Evolutionary conservation across 805 yeast species (phyloP).

Genomic region (Priceomyces castillae): DNA sequence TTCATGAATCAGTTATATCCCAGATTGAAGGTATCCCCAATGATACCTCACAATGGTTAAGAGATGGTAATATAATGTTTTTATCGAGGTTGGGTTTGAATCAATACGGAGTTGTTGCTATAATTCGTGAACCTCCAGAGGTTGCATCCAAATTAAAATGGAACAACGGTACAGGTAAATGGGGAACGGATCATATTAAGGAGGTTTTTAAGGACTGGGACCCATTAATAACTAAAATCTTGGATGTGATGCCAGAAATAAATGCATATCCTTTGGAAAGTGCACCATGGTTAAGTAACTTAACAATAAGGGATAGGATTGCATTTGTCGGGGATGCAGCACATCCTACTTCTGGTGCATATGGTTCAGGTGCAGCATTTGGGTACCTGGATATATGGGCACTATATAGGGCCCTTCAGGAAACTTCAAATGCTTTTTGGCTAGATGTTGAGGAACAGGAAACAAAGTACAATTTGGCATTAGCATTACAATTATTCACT

Average conservation of each 20-base stretch:
- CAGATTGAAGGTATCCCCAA: slow-evolving; percentile 7
- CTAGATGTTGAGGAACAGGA: not conserved
- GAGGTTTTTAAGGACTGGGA: slow-evolving; percentile 6
- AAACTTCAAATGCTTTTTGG: slow-evolving; percentile 6
- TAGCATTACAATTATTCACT: slow-evolving; percentile 4
- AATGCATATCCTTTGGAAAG: slow-evolving; percentile 6
- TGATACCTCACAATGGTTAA: slow-evolving; percentile 9
- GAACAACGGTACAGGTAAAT: slow-evolving; percentile 4
- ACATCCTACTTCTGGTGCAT: slow-evolving; percentile 8
- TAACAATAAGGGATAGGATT: slow-evolving; percentile 1
- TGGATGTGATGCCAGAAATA: slow-evolving; percentile 4
- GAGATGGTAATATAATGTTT: not conserved
- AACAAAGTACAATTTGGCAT: slow-evolving; percentile 1
- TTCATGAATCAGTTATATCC: slow-evolving; percentile 4
- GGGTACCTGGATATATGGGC: slow-evolving; percentile 7
- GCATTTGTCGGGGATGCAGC: slow-evolving; percentile 7
- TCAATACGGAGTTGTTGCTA: slow-evolving; percentile 7
- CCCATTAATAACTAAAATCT: slow-evolving; percentile 1
- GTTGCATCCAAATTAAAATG: slow-evolving; percentile 1
- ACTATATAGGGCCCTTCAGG: slow-evolving; percentile 5
- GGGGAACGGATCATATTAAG: slow-evolving; percentile 2
- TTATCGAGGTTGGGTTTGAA: slow-evolving; percentile 4
- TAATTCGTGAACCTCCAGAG: slow-evolving; percentile 1
- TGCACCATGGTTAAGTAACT: slow-evolving; percentile 4
- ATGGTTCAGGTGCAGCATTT: slow-evolving; percentile 7